These are phyloP conservation scores for Canariomyces notabilis DNA, from an alignment of 2,329 filamentous ascomycete species.

Conservation along the genomic window DNA sequence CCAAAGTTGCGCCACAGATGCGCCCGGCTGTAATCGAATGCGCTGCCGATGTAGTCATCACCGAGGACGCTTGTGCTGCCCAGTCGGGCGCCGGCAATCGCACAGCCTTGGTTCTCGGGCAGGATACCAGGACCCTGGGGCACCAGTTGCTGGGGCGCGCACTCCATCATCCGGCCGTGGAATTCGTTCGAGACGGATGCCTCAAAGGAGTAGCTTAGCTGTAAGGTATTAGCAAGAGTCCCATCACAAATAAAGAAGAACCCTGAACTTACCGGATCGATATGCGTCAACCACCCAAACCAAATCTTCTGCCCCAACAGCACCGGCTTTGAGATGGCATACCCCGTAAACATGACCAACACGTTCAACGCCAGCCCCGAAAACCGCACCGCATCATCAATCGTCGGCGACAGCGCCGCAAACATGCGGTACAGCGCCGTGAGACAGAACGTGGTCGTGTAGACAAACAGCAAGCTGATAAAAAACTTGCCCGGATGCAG, in stretches of 20 bases:
- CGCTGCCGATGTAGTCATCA: conserved; percentile 46
- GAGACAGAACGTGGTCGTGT: conserved; percentile 52
- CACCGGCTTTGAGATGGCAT: conserved; percentile 53
- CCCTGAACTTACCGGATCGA: conserved; percentile 47
- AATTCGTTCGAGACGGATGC: conserved; percentile 53
- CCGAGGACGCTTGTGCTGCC: conserved; percentile 49
- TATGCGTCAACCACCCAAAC: conserved; percentile 63
- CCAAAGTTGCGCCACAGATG: conserved; percentile 75
- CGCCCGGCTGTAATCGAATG: conserved; percentile 49
- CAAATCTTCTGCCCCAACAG: conserved; percentile 59
- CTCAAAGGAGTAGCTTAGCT: conserved; percentile 59
- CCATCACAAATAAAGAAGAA: background rate
- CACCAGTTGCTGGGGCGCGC: conserved; percentile 41
- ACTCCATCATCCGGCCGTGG: conserved; percentile 46
- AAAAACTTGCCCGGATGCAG: conserved; percentile 63
- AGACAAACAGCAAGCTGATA: conserved; percentile 58
- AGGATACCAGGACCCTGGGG: conserved; percentile 39
- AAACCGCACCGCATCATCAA: conserved; percentile 59
- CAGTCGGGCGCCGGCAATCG: conserved; percentile 46
- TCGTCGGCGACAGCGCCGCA: conserved; percentile 52
- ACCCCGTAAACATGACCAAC: conserved; percentile 64
- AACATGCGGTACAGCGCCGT: conserved; percentile 56
- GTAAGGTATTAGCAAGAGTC: background rate
- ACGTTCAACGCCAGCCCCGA: conserved; percentile 53
- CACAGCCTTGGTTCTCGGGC: conserved; percentile 50